phyloP scores from a whole-genome alignment of 495 filamentous ascomycete genomes.

The Podospora conica region DNA sequence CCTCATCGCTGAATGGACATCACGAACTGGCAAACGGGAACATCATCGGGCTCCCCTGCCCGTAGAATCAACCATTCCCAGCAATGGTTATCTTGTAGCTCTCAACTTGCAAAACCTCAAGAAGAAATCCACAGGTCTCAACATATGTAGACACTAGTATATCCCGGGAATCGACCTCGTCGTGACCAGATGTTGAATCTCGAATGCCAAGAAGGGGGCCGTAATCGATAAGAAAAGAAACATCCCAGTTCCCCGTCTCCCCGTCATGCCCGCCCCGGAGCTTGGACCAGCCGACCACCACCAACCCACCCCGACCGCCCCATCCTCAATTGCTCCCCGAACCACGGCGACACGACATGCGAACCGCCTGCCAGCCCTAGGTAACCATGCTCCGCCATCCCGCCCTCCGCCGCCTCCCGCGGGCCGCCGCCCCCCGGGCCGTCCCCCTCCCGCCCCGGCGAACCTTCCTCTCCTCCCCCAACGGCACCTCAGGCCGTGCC shows the following conservation, averaged over 20 bases:
- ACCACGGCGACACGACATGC: not conserved
- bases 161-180: not conserved
- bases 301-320: not conserved
- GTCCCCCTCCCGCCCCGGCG: constrained; percentile 21
- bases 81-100: not conserved
- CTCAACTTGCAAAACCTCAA: not conserved
- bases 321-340: not conserved
- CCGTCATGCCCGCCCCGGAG: not conserved
- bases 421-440: constrained; percentile 7
- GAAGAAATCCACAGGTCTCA: not conserved
- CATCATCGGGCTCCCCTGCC: not conserved
- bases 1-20: not conserved
- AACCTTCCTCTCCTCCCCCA: constrained; percentile 29
- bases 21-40: not conserved
- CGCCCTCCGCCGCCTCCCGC: constrained; percentile 17
- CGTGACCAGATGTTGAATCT: not conserved
- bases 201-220: not conserved
- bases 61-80: not conserved
- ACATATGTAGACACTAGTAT: not conserved
- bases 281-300: not conserved
- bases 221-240: not conserved
- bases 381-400: constrained; percentile 25
- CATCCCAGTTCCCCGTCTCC: not conserved
- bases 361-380: not conserved
- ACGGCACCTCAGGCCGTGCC: constrained; percentile 19